Percentiles rank a stretch among this genome's conserved stretches.
Conservation (phyloP, 345 rosid species). For the Eutrema heterophyllum region DNA sequence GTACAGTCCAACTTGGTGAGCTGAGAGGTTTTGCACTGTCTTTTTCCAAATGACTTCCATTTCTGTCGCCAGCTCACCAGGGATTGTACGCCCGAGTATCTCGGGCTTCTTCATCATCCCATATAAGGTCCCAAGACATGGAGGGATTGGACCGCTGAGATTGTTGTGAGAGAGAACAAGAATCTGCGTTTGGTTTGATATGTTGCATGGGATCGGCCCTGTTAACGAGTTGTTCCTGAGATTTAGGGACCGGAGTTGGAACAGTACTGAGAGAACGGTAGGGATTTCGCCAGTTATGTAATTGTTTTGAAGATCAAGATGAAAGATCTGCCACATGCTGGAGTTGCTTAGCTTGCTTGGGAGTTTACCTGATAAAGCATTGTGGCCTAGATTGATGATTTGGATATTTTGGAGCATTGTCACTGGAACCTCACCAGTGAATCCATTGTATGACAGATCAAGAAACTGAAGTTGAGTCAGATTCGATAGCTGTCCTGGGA, state of each 20-base stretch:
- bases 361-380: background rate
- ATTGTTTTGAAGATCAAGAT: background rate
- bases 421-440: background rate
- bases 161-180: background rate
- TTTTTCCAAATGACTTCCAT: slow-evolving; percentile 7
- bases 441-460: background rate
- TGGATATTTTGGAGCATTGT: background rate
- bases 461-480: background rate
- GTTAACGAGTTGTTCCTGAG: background rate
- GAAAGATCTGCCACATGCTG: background rate
- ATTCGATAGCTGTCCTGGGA: background rate
- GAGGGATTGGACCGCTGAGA: background rate
- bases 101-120: background rate
- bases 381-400: background rate
- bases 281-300: background rate
- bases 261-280: background rate
- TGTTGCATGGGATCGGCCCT: background rate
- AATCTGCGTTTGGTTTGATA: background rate
- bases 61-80: background rate
- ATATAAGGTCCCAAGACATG: background rate
- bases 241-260: background rate
- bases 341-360: background rate
- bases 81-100: background rate
- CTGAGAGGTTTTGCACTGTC: background rate
- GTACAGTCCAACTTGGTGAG: background rate